Percentiles rank a stretch among this genome's conserved stretches.
Conservation (phyloP, 2,329 filamentous ascomycete genomes). For the Elsinoe perseae region DNA sequence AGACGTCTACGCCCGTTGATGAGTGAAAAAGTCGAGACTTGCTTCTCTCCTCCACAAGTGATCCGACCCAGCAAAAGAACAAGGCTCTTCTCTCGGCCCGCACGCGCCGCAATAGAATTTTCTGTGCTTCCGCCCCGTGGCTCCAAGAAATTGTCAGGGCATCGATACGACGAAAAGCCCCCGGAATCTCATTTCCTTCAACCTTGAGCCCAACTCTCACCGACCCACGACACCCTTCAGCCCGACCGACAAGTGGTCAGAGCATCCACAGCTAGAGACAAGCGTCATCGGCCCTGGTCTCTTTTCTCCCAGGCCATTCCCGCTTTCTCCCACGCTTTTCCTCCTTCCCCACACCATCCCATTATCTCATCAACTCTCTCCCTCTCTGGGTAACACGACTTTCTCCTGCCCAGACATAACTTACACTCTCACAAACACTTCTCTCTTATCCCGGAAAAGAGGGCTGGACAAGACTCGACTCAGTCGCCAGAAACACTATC, state of each 20-base stretch:
- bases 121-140: slow-evolving; percentile 1
- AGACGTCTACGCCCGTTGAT: background rate
- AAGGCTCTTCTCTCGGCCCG: slow-evolving; percentile 6
- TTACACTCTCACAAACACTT: background rate
- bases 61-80: background rate
- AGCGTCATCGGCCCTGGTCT: slow-evolving; percentile 5
- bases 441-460: background rate
- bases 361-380: slow-evolving; percentile 11
- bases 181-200: slow-evolving; percentile 4
- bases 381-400: background rate
- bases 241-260: background rate
- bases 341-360: slow-evolving; percentile 3
- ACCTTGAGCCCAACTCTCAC: slow-evolving; percentile 2
- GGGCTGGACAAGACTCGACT: background rate
- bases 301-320: slow-evolving; percentile 7
- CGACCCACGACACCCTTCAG: background rate
- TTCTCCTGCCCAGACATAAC: background rate
- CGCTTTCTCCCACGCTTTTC: slow-evolving; percentile 13
- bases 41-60: background rate
- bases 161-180: slow-evolving; percentile 10
- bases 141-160: slow-evolving; percentile 5
- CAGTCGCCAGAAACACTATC: background rate
- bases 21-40: background rate
- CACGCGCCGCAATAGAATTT: slow-evolving; percentile 10
- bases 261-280: background rate